A percentile compares a stretch with the other conserved stretches of the same genome.
Conservation (phyloP, 1,284 basidiomycete genomes). For the Cryptococcus sp. region DNA sequence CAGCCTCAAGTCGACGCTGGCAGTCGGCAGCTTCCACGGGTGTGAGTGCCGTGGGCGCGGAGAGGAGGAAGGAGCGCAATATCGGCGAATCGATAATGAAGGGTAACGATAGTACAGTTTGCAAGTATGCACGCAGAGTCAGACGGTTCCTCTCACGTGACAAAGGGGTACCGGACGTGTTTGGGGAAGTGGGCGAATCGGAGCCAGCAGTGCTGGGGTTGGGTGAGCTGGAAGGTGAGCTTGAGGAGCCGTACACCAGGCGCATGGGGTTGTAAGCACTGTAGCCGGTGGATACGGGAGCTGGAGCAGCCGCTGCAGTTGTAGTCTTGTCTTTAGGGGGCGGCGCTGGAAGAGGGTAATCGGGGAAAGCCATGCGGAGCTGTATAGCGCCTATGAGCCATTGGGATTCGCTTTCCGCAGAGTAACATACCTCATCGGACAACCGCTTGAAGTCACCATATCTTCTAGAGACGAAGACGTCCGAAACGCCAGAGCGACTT, state of each 20-base stretch:
- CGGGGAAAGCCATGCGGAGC: conserved; percentile 81
- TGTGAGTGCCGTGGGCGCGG: conserved; percentile 71
- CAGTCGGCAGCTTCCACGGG: conserved; percentile 79
- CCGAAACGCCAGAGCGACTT: conserved; percentile 67
- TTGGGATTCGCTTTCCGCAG: not conserved
- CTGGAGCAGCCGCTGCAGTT: conserved; percentile 53
- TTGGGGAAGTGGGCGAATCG: conserved; percentile 8
- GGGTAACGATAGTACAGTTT: conserved; percentile 72
- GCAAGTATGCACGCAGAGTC: conserved; percentile 89
- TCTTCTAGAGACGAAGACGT: conserved; percentile 85
- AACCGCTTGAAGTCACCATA: conserved; percentile 94
- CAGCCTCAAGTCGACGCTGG: conserved; percentile 78
- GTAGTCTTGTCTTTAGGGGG: conserved; percentile 82
- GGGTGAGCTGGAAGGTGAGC: conserved; percentile 23
- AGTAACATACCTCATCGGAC: conserved; percentile 68
- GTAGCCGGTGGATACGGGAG: conserved; percentile 29
- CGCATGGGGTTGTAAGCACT: conserved; percentile 50
- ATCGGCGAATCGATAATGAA: conserved; percentile 80
- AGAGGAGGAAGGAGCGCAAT: conserved; percentile 81
- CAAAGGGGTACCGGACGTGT: conserved; percentile 56
- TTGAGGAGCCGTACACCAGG: conserved; percentile 52
- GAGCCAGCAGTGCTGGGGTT: conserved; percentile 14
- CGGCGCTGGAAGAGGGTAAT: conserved; percentile 72
- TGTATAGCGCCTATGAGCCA: conserved; percentile 44
- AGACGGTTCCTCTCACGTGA: conserved; percentile 92